Percentiles rank a stretch among this genome's conserved stretches.
phyloP scores from a whole-genome alignment of 2,329 filamentous ascomycete species.

The Dendryphion nanum region DNA sequence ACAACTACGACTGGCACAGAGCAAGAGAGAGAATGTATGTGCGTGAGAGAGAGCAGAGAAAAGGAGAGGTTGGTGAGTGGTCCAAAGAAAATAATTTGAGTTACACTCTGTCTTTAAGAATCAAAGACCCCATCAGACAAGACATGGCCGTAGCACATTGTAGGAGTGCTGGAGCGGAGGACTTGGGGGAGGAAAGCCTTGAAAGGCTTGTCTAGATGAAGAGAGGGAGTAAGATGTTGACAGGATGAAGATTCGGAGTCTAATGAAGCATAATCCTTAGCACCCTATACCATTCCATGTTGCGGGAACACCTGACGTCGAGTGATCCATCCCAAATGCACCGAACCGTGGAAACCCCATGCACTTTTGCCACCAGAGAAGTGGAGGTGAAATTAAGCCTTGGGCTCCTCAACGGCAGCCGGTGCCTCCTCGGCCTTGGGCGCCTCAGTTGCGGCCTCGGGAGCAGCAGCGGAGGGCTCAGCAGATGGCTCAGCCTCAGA shows the following conservation, averaged over 20 bases:
- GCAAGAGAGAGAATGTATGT: no score
- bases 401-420: slow-evolving; percentile 62
- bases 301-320: slow-evolving; percentile 29
- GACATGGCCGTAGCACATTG: no score
- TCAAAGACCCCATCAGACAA: no score
- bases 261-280: slow-evolving; percentile 34
- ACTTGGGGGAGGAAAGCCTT: no score
- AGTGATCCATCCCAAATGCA: slow-evolving; percentile 33
- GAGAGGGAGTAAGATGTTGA: slow-evolving; percentile 23
- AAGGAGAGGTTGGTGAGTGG: no score
- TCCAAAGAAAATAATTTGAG: no score
- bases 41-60: no score
- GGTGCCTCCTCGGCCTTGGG: slow-evolving; percentile 40
- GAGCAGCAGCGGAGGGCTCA: slow-evolving; percentile 50
- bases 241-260: slow-evolving; percentile 38
- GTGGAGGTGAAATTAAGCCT: slow-evolving; percentile 45
- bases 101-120: no score
- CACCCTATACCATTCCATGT: slow-evolving; percentile 30
- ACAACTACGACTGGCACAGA: no score
- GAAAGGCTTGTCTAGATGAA: no score
- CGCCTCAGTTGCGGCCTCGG: slow-evolving; percentile 56
- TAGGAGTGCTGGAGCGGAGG: no score
- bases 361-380: slow-evolving; percentile 32
- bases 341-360: slow-evolving; percentile 28
- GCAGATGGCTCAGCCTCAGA: slow-evolving; percentile 88